phyloP scores from a whole-genome alignment of 768 basidiomycete genomes.

The Mrakia blollopis region DNA sequence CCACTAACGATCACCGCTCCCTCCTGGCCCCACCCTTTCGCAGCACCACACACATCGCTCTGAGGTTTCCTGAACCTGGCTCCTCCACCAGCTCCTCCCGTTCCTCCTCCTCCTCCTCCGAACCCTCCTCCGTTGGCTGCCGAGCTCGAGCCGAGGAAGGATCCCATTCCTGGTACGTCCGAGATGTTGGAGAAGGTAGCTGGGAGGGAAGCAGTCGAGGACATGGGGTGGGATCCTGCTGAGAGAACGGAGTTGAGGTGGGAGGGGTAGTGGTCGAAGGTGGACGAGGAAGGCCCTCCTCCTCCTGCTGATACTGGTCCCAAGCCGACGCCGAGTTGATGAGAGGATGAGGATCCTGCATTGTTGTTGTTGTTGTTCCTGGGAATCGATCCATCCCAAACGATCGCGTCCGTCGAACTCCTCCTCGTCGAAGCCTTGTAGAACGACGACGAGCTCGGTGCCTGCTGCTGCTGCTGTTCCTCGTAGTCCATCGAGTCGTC shows the following conservation, averaged over 20 bases:
- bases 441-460: background rate
- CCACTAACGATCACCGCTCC: conserved; percentile 79
- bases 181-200: conserved; percentile 22
- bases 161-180: conserved; percentile 11
- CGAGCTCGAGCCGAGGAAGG: background rate
- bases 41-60: conserved; percentile 54
- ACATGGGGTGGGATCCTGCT: conserved; percentile 3
- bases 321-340: background rate
- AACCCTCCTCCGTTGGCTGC: background rate
- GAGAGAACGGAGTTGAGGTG: conserved; percentile 4
- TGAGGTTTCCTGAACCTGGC: conserved; percentile 28
- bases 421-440: conserved; percentile 17
- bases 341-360: background rate
- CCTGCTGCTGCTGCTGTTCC: background rate
- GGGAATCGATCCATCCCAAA: conserved; percentile 14
- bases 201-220: conserved; percentile 16
- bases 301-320: too few relatives aligned
- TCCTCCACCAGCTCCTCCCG: conserved; percentile 4
- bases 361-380: background rate
- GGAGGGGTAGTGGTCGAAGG: conserved; percentile 11
- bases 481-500: conserved; percentile 26
- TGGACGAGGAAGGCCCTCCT: conserved; percentile 10
- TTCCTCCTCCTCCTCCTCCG: background rate
- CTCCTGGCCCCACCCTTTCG: conserved; percentile 84
- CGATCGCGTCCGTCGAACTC: conserved; percentile 15